phyloP scores from a whole-genome alignment of 73 alveolate genomes.

The Diophrys sp. region DNA sequence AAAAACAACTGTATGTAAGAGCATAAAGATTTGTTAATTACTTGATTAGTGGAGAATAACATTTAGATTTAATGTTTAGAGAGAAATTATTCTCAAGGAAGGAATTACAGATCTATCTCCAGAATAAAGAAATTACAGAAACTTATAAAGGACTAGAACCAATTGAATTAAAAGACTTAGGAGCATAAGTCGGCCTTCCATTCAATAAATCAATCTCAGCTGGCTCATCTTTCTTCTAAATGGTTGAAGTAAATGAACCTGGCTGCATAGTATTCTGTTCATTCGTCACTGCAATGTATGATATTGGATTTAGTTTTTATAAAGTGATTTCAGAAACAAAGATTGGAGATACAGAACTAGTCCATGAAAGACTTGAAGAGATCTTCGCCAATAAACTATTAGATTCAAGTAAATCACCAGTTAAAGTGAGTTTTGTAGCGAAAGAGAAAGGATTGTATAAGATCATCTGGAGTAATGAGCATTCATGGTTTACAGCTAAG shows the following conservation, averaged over 20 bases:
- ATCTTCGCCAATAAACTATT: constrained; percentile 27
- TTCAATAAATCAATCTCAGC: constrained; percentile 47
- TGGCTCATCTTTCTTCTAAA: constrained; percentile 58
- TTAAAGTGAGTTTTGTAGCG: constrained; percentile 69
- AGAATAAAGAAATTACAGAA: constrained; percentile 1
- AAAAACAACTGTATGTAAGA: not conserved
- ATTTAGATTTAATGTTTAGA: constrained; percentile 24
- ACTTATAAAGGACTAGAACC: not conserved
- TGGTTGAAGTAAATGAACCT: constrained; percentile 70
- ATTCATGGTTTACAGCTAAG: constrained; percentile 85
- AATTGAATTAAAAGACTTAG: not conserved
- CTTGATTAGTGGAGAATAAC: constrained; percentile 17
- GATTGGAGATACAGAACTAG: constrained; percentile 41
- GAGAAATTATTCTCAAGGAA: constrained; percentile 31
- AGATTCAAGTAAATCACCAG: constrained; percentile 37
- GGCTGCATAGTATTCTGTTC: constrained; percentile 73
- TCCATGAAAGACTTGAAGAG: constrained; percentile 42
- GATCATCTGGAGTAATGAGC: constrained; percentile 72
- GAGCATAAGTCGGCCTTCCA: constrained; percentile 61
- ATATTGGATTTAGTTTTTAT: constrained; percentile 66
- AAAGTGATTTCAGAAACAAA: constrained; percentile 36
- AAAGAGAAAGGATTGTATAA: constrained; percentile 80
- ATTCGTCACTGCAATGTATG: constrained; percentile 64
- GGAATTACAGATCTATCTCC: constrained; percentile 15
- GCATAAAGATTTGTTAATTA: constrained; percentile 31